Conservation (phyloP, 2,329 filamentous ascomycete species). For the Fusarium drepaniforme region DNA sequence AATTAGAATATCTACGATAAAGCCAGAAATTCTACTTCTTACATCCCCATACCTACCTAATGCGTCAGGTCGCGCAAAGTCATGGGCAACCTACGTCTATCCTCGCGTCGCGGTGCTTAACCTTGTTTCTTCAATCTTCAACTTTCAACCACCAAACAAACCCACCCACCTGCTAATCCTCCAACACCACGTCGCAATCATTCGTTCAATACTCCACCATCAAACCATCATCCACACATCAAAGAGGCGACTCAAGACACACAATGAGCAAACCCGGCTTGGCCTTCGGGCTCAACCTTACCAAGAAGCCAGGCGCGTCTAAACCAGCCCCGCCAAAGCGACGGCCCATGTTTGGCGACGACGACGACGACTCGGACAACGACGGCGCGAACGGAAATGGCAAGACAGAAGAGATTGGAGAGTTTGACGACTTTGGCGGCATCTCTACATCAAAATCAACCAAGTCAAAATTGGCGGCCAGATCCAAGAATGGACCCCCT, state of each 20-base stretch:
- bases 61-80: not conserved
- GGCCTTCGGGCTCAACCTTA: conserved; percentile 69
- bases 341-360: conserved; percentile 70
- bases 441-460: conserved; percentile 36
- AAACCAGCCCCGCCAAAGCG: conserved; percentile 64
- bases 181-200: conserved; percentile 8
- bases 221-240: not conserved
- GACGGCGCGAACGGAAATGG: conserved; percentile 53
- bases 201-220: not conserved
- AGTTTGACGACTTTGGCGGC: conserved; percentile 64
- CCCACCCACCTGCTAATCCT: not conserved
- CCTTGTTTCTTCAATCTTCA: conserved; percentile 3
- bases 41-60: not conserved
- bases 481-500: conserved; percentile 49
- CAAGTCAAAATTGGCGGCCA: conserved; percentile 46
- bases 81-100: not conserved
- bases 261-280: conserved; percentile 63
- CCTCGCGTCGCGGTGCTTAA: conserved; percentile 1
- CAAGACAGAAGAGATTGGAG: conserved; percentile 71
- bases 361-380: conserved; percentile 65
- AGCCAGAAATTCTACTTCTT: not conserved
- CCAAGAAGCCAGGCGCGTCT: conserved; percentile 66
- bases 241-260: not conserved
- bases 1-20: not conserved
- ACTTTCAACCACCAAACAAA: conserved; percentile 17